Evolutionary conservation across 169 alveolate species (phyloP).

Genomic region (Besnoitia besnoiti): DNA sequence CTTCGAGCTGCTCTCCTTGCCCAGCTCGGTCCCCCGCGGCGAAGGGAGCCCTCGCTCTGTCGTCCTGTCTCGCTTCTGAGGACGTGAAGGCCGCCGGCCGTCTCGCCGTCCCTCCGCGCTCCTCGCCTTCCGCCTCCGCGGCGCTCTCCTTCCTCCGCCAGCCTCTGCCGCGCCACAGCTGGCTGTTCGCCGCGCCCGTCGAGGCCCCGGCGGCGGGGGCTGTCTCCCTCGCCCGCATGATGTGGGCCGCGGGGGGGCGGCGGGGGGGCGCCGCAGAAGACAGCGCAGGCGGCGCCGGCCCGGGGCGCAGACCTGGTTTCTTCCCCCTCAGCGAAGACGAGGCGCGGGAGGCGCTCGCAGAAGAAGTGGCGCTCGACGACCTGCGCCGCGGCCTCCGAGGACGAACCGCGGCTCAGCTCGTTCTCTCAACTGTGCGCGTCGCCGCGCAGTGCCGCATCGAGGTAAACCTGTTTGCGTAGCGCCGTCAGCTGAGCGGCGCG

Average conservation of each 20-base stretch:
- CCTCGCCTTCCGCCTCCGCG: background rate
- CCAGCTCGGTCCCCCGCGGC: no score
- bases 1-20: background rate
- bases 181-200: background rate
- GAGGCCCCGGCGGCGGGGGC: constrained; percentile 5
- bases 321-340: background rate
- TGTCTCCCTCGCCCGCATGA: background rate
- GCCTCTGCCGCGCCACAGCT: background rate
- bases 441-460: background rate
- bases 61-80: background rate
- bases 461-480: background rate
- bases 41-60: no score
- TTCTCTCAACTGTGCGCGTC: background rate
- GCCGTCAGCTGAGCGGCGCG: no score
- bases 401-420: background rate
- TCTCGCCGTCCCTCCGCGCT: background rate
- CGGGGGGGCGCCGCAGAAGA: background rate
- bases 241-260: background rate
- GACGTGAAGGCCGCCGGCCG: background rate
- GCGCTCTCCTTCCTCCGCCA: background rate
- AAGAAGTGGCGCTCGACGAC: background rate
- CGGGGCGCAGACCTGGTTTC: background rate
- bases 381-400: background rate
- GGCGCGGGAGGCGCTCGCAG: background rate
- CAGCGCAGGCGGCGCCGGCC: background rate